These are phyloP conservation scores for Prunus padus DNA, from an alignment of 306 rosid genomes.

Conservation along the genomic window DNA sequence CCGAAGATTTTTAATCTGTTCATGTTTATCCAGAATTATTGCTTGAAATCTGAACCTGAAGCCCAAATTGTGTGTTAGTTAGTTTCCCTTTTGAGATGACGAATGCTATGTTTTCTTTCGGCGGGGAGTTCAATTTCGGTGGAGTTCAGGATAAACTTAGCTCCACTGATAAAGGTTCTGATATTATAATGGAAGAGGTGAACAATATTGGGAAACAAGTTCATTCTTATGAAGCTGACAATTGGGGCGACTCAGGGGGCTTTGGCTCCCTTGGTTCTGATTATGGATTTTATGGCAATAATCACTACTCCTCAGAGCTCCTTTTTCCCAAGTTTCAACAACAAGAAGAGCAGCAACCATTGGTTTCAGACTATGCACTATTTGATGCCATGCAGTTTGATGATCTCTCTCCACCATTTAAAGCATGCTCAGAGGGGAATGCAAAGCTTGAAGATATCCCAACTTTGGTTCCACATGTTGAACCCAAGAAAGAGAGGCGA, in stretches of 20 bases:
- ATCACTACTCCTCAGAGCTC: constrained; percentile 9
- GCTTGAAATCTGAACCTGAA: not conserved
- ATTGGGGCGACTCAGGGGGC: constrained; percentile 16
- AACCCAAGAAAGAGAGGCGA: constrained; percentile 22
- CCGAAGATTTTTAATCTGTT: not conserved
- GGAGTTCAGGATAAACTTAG: constrained; percentile 31
- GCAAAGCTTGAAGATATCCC: constrained; percentile 22
- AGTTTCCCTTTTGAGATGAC: constrained; percentile 30
- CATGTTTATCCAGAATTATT: not conserved
- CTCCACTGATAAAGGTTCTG: constrained; percentile 25
- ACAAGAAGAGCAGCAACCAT: constrained; percentile 30
- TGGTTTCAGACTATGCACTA: constrained; percentile 30
- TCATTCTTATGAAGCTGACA: constrained; percentile 21
- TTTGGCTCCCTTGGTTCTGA: constrained; percentile 28
- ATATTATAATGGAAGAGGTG: constrained; percentile 17
- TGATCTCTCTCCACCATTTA: constrained; percentile 40
- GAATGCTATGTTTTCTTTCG: constrained; percentile 22
- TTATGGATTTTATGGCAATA: constrained; percentile 26
- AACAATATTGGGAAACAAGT: constrained; percentile 13
- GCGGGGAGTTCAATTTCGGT: constrained; percentile 20
- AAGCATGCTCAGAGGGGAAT: constrained; percentile 24
- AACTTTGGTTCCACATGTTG: constrained; percentile 18
- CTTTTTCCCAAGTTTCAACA: constrained; percentile 28
- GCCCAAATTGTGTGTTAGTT: not conserved
- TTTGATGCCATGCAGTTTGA: constrained; percentile 36